Evolutionary conservation across 257 asterid species (phyloP), one percentile per base, ranked within the genome.

Genomic region (Lithospermum erythrorhizon): DNA sequence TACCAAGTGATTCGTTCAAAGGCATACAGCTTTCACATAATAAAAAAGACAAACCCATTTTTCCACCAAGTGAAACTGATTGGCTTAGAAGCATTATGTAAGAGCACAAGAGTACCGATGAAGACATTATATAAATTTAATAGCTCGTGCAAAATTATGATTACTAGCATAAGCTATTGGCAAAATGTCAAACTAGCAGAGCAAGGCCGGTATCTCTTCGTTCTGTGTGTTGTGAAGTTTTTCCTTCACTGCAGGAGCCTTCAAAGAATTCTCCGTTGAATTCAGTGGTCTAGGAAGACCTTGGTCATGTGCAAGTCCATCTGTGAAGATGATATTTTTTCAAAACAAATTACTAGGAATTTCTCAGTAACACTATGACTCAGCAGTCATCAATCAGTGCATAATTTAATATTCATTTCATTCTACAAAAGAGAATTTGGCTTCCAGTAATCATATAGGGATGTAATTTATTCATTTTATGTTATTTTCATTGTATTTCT

Each of bases 181-280:
- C 14, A 10, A 11, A 37, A 37, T 1, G 15, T 37, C 16, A 41
- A 41, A 41, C 49, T 41, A 41, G 18, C 18, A 41, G 18, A 56
- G 45, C 1, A 32, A 24, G 45, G 59, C 32, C 45, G 65, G 21
- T 68, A 79, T 82, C 73, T 66, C 64, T 21, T 51, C 51, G 59
- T 75, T 72, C 18, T 23, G 32, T 65, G 82, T 69, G 70, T 74
- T 62, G 69, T 62, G 65, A 49, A 68, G 67, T 76, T 69, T 73
- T 68, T 78, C 74, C 65, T 71, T 57, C 15, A 62, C 75, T 73
- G 57, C 67, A 56, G 84, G 83, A 65, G 35, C 70, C 75, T 67
- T 68, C 47, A 32, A 48, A 49, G 71, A 63, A 68, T 24, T 75
- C 49, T 70, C 60, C 30, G 53, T 57, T 55, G 48, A 61, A 57